Conservation (phyloP, 805 yeast species). For the Spathaspora sp. region DNA sequence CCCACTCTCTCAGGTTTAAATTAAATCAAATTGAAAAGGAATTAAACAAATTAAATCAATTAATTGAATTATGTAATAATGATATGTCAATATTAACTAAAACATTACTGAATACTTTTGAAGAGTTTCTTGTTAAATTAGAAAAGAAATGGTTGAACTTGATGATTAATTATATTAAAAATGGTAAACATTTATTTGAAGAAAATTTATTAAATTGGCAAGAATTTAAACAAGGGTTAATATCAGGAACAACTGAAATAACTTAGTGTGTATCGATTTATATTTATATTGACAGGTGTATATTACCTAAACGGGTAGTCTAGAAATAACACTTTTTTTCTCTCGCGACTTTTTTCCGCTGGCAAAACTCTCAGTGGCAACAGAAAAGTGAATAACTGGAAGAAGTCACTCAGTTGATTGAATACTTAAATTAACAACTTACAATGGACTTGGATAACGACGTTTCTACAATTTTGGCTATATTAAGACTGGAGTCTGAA, state of each 20-base stretch:
- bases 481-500: slow-evolving; percentile 65
- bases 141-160: slow-evolving; percentile 39
- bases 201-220: slow-evolving; percentile 31
- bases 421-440: slow-evolving; percentile 8
- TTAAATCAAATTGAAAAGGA: slow-evolving; percentile 38
- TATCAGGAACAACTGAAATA: slow-evolving; percentile 1
- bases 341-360: neutral
- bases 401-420: neutral
- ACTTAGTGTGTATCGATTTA: slow-evolving; percentile 1
- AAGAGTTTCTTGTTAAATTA: slow-evolving; percentile 32
- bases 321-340: neutral
- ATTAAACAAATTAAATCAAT: slow-evolving; percentile 43
- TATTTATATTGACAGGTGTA: neutral
- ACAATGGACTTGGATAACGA: slow-evolving; percentile 41
- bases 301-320: neutral
- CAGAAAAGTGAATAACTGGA: neutral
- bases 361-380: slow-evolving; percentile 4
- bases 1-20: slow-evolving; percentile 21
- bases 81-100: slow-evolving; percentile 44
- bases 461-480: slow-evolving; percentile 46
- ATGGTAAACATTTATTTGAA: slow-evolving; percentile 29
- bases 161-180: slow-evolving; percentile 34
- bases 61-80: slow-evolving; percentile 37
- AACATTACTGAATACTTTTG: slow-evolving; percentile 38
- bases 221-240: slow-evolving; percentile 22